Base-by-base conservation (phyloP, 2,329 filamentous ascomycete genomes). In the Fusarium cyanostomum region DNA sequence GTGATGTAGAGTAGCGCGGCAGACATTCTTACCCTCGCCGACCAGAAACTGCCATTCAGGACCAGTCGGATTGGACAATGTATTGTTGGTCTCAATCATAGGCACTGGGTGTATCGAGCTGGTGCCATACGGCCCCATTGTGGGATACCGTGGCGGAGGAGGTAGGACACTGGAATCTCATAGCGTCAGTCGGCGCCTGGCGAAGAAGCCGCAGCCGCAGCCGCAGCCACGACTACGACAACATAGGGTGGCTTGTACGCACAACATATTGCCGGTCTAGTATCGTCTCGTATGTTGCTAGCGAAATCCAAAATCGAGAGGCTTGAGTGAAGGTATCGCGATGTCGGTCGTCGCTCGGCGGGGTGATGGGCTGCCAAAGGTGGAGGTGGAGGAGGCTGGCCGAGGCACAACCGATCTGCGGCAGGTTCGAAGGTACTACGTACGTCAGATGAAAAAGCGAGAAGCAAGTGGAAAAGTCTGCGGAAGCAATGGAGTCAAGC, bases 71-170 rank as follows among this genome's bases (percentile, higher is more conserved):
- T 91, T 90, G 55, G 86, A 87, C 61, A 99, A 81, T 34, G 88
- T 90, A 75, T 98, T 99, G 78, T 95, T 96, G 51, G 94, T 97
- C 83, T 99, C 95, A 72, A 97, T 90, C 76, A 96, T 86, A 33
- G 91, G 89, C 33, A 87, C 82, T 48, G 87, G 83, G 74, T 89
- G 84, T 62, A 88, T 85, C 66, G 87, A 87, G 52, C 89, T 84
- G 65, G 86, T 86, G 69, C 89, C 89, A 80, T 91, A 91, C 65
- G 89, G 87, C 71, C 86, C 84, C 72, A 87, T 85, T 66, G 87
- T 86, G 54, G 92, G 90, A 81, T 96, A 97, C 76, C 93, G 88
- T 59, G 91, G 89, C 60, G 92, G 92, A 63, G 93, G 94, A 59
- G 94, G 92, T 70, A 97, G 85, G 69, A 96, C 92, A 78, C 91